phyloP scores from a whole-genome alignment of 345 rosid genomes.

The Raphanus sativus region DNA sequence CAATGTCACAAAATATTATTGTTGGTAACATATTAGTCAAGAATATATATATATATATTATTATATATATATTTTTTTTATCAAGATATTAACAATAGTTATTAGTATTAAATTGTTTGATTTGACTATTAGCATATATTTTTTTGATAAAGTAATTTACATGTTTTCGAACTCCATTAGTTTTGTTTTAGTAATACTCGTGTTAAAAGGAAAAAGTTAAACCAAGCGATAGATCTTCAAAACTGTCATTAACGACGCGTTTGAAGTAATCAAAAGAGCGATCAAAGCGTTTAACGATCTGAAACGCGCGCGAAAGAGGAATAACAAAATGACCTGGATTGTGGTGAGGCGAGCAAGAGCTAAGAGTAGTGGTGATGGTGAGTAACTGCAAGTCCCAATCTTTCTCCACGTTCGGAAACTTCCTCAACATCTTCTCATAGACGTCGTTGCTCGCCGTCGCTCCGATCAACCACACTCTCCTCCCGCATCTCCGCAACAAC shows the following conservation, averaged over 20 bases:
- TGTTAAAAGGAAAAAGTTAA: neutral
- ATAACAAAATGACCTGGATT: constrained; percentile 57
- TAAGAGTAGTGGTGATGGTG: constrained; percentile 60
- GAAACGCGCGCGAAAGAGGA: neutral
- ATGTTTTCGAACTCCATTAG: neutral
- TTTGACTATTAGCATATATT: neutral
- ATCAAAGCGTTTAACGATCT: too few relatives aligned
- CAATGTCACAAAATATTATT: neutral
- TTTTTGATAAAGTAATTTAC: neutral
- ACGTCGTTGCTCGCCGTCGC: constrained; percentile 54
- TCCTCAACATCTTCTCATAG: constrained; percentile 51
- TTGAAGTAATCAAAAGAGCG: neutral
- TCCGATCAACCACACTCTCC: constrained; percentile 68
- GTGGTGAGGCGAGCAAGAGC: constrained; percentile 50
- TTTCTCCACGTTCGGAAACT: constrained; percentile 59
- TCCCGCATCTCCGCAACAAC: constrained; percentile 43
- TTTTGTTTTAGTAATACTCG: neutral
- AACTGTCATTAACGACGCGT: constrained; percentile 1
- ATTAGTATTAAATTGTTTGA: neutral
- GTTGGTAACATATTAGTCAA: neutral
- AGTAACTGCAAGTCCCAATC: constrained; percentile 86
- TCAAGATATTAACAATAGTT: neutral
- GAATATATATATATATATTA: too few relatives aligned
- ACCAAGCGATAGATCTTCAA: neutral
- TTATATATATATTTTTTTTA: too few relatives aligned